Evolutionary conservation across 2,329 filamentous ascomycete species (phyloP), one percentile per base, ranked within the genome.

Genomic region (Ceratocystis alfenasii): DNA sequence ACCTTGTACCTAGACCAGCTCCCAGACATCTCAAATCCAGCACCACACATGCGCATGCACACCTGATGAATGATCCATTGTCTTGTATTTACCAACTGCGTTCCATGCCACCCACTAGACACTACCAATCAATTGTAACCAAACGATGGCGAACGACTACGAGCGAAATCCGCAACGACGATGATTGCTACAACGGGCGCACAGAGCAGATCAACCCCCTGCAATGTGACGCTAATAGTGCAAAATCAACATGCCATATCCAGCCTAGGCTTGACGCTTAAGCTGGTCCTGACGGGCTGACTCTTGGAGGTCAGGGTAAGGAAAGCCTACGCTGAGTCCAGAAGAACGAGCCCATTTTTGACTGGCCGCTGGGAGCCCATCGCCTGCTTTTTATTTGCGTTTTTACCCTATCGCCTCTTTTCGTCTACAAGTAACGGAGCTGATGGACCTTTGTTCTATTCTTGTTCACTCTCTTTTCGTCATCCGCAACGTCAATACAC

Each of bases 171-270:
- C 36, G 36, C 48, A 22, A 20, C 48, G 48, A 50, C 48, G 48
- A 50, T 50, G 48, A 50, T 50, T 50, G 17, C 48, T 50, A 50
- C 22, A 57, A 57, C 53, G 53, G 53, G 53, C 53, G 53, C 53
- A 57, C 53, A 57, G 53, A 57, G 53, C 53, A 57, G 28, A 57
- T 57, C 25, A 30, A 30, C 50, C 53, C 53, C 53, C 53, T 57
- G 53, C 25, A 57, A 57, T 57, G 28, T 57, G 53, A 57, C 25
- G 22, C 15, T 57, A 57, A 30, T 57, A 30, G 53, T 57, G 53
- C 53, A 57, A 57, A 57, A 57, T 57, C 22, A 57, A 57, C 53
- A 57, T 33, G 53, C 53, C 53, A 57, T 57, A 33, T 57, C 28
- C 10, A 57, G 53, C 28, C 53, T 57, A 57, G 53, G 12, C 53